A percentile compares a stretch with the other conserved stretches of the same genome.
Evolutionary conservation across 164 flowering plant species (phyloP).

Genomic region (Berberis vulgaris): DNA sequence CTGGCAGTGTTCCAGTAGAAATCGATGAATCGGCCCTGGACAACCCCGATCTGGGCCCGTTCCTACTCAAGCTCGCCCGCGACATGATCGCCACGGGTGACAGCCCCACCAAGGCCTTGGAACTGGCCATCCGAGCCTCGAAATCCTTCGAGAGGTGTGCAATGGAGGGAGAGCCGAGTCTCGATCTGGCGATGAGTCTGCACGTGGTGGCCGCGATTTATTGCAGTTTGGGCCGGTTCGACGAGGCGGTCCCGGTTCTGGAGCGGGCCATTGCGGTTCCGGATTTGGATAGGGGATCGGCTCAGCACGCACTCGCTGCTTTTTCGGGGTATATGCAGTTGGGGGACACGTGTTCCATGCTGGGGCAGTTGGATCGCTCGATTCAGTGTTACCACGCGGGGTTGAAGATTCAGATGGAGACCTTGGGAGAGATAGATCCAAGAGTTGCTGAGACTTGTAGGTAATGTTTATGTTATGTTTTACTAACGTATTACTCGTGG

Average conservation of each 20-base stretch:
- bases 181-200: constrained; percentile 88
- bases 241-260: constrained; percentile 86
- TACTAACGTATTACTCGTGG: too few relatives aligned
- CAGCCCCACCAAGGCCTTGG: constrained; percentile 75
- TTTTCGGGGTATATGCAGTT: constrained; percentile 97
- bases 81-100: constrained; percentile 95
- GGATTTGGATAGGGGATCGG: constrained; percentile 52
- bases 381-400: constrained; percentile 74
- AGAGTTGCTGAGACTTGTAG: constrained; percentile 98
- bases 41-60: constrained; percentile 98
- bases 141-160: constrained; percentile 82
- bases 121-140: constrained; percentile 80
- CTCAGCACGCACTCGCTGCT: constrained; percentile 74
- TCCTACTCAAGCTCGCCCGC: constrained; percentile 78
- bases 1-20: constrained; percentile 5
- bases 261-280: constrained; percentile 84
- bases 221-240: constrained; percentile 84
- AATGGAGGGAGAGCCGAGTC: constrained; percentile 59
- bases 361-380: constrained; percentile 77
- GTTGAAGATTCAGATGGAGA: constrained; percentile 71
- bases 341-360: constrained; percentile 92
- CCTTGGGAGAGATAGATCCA: constrained; percentile 86
- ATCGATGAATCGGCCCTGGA: constrained; percentile 68
- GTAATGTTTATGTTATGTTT: constrained; percentile 16
- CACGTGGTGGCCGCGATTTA: constrained; percentile 95